Evolutionary conservation across 2,329 filamentous ascomycete species (phyloP), one percentile per base, ranked within the genome.

Genomic region (Colletotrichum sp.): DNA sequence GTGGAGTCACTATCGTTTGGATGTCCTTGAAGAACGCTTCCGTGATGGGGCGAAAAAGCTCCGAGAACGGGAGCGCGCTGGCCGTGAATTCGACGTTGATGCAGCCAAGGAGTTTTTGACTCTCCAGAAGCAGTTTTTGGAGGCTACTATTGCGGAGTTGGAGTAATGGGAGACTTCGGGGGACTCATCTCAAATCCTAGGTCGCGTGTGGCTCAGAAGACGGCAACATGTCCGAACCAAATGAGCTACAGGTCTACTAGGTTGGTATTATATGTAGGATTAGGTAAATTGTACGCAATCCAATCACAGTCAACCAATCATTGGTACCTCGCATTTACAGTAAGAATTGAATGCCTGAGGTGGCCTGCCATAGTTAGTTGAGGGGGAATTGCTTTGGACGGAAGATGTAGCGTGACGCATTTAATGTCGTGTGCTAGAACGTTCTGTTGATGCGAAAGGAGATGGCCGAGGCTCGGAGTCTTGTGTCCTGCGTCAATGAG

Each of bases 1-100:
- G 81, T 94, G 91, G 81, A 85, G 86, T 16, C 87, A 91, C 78
- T 94, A 94, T 81, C 89, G 92, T 6, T 87, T 93, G 13, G 89
- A 92, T 78, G 91, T 93, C 25, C 84, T 93, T 22, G 89, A 93
- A 80, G 90, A 93, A 81, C 88, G 91, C 3, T 77, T 83, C 59
- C 75, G 80, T 11, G 75, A 57, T 28, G 66, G 77, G 32, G 66
- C 60, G n/a, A 68, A 68, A 48, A 64, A 3, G 30, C 60, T 64
- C 16, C 60, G 60, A 27, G 60, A 39, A n/a, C 60, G 60, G 12
- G 60, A 64, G 30, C 60, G 25, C 13, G 32, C 60, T 22, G 60
- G 60, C 32, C 60, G 60, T 27, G 5, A 9, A 8, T 64, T 64
- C 30, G 60, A 64, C 8, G 5, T 64, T 15, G 60, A 64, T 27